Evolutionary conservation across 768 basidiomycete genomes (phyloP).

Genomic region (Russula sp.): DNA sequence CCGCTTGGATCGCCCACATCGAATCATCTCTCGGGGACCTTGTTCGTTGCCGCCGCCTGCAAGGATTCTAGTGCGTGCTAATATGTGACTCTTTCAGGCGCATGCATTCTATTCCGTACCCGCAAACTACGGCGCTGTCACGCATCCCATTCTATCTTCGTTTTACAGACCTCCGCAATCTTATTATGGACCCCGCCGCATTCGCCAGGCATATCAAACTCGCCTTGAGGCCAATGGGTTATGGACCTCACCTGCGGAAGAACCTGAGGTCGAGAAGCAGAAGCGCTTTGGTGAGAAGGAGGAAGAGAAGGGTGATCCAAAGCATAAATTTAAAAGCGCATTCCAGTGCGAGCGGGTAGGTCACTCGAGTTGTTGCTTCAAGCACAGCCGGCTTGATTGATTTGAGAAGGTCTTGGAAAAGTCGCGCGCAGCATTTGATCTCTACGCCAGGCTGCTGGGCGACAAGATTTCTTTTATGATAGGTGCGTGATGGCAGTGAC

Average conservation of each 20-base stretch:
- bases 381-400: not conserved
- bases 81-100: slow-evolving; percentile 35
- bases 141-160: slow-evolving; percentile 45
- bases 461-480: slow-evolving; percentile 42
- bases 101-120: slow-evolving; percentile 55
- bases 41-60: slow-evolving; percentile 32
- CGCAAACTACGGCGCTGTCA: slow-evolving; percentile 55
- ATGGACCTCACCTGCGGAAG: slow-evolving; percentile 42
- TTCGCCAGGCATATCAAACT: slow-evolving; percentile 48
- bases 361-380: not conserved
- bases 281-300: slow-evolving; percentile 28
- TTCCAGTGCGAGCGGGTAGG: slow-evolving; percentile 62
- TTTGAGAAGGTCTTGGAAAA: slow-evolving; percentile 56
- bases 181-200: slow-evolving; percentile 62
- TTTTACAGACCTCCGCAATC: slow-evolving; percentile 60
- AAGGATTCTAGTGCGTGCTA: not conserved
- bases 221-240: slow-evolving; percentile 58
- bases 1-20: slow-evolving; percentile 60
- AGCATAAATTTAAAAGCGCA: slow-evolving; percentile 39
- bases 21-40: slow-evolving; percentile 63
- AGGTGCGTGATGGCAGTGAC: slow-evolving; percentile 29
- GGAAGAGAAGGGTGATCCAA: slow-evolving; percentile 28
- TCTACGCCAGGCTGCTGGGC: slow-evolving; percentile 50
- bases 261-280: slow-evolving; percentile 40
- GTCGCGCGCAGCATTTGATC: slow-evolving; percentile 47